Percentiles rank a stretch among this genome's conserved stretches.
These are phyloP conservation scores for Plasmopara muralis DNA, from an alignment of 352 stramenopile genomes.

Conservation along the genomic window DNA sequence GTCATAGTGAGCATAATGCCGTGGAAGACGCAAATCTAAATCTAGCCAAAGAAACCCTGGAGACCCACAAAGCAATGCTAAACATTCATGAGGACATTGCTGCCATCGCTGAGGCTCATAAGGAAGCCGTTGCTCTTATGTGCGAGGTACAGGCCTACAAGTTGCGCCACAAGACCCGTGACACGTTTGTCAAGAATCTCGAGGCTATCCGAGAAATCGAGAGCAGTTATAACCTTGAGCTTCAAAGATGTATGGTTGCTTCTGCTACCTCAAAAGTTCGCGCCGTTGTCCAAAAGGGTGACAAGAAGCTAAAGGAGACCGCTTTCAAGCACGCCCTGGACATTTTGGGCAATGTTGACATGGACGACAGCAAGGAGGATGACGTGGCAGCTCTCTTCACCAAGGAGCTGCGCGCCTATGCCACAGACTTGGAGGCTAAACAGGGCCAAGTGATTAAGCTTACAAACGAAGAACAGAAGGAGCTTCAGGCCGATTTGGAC, in stretches of 20 bases:
- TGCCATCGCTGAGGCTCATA: slow-evolving; percentile 67
- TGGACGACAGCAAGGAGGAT: slow-evolving; percentile 79
- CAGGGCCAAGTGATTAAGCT: slow-evolving; percentile 75
- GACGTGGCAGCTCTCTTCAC: slow-evolving; percentile 74
- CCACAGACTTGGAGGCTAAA: slow-evolving; percentile 64
- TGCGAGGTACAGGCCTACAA: slow-evolving; percentile 82
- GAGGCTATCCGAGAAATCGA: slow-evolving; percentile 82
- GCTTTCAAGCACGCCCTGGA: slow-evolving; percentile 83
- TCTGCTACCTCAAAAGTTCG: slow-evolving; percentile 71
- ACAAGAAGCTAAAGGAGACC: slow-evolving; percentile 80
- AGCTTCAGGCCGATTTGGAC: slow-evolving; percentile 77
- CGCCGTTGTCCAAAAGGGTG: slow-evolving; percentile 60
- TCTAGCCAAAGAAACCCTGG: slow-evolving; percentile 75
- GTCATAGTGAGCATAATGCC: slow-evolving; percentile 68
- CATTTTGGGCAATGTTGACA: slow-evolving; percentile 58
- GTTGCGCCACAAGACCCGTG: slow-evolving; percentile 82
- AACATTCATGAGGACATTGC: slow-evolving; percentile 84
- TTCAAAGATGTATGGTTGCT: slow-evolving; percentile 79
- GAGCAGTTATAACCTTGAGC: slow-evolving; percentile 69
- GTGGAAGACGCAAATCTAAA: slow-evolving; percentile 80
- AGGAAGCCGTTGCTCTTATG: slow-evolving; percentile 75
- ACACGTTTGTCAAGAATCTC: slow-evolving; percentile 84
- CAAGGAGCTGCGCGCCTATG: slow-evolving; percentile 79
- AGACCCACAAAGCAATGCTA: slow-evolving; percentile 76
- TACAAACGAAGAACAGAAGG: slow-evolving; percentile 64